Conservation (phyloP, 768 basidiomycete species). For the Amanita rubescens region DNA sequence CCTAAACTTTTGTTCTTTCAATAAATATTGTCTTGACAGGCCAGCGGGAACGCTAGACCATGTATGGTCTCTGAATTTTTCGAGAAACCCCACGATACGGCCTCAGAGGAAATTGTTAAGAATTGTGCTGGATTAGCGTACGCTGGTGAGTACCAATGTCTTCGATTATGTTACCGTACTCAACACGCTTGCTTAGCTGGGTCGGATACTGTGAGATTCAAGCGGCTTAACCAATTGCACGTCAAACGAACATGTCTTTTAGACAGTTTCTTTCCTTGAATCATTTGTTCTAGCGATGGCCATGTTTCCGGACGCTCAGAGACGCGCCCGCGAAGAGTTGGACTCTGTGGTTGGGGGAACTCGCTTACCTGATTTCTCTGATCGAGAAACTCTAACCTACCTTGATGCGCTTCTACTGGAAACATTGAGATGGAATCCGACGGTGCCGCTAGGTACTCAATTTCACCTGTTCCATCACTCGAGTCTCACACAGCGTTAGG, state of each 20-base stretch:
- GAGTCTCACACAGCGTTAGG: conserved; percentile 15
- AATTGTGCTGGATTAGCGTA: conserved; percentile 36
- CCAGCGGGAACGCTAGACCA: conserved; percentile 15
- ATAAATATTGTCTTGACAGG: conserved; percentile 9
- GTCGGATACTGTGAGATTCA: conserved; percentile 21
- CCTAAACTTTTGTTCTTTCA: neutral
- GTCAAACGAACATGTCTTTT: conserved; percentile 7
- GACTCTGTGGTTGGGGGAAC: conserved; percentile 30
- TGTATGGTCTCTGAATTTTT: conserved; percentile 22
- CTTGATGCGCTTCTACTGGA: conserved; percentile 38
- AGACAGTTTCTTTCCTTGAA: conserved; percentile 14
- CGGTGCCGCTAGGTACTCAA: conserved; percentile 27
- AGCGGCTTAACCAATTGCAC: neutral
- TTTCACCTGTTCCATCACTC: neutral
- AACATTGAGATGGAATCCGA: conserved; percentile 32
- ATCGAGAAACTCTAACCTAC: conserved; percentile 32
- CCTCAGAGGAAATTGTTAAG: conserved; percentile 27
- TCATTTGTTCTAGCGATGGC: conserved; percentile 20
- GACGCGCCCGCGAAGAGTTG: conserved; percentile 36
- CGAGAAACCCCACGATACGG: conserved; percentile 13
- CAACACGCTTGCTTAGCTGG: conserved; percentile 19
- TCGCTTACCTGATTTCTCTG: conserved; percentile 34
- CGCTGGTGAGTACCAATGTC: conserved; percentile 22
- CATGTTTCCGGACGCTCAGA: conserved; percentile 33
- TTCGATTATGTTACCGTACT: neutral